Evolutionary conservation across 2,329 filamentous ascomycete genomes (phyloP).

Genomic region (Exophiala oligosperma): DNA sequence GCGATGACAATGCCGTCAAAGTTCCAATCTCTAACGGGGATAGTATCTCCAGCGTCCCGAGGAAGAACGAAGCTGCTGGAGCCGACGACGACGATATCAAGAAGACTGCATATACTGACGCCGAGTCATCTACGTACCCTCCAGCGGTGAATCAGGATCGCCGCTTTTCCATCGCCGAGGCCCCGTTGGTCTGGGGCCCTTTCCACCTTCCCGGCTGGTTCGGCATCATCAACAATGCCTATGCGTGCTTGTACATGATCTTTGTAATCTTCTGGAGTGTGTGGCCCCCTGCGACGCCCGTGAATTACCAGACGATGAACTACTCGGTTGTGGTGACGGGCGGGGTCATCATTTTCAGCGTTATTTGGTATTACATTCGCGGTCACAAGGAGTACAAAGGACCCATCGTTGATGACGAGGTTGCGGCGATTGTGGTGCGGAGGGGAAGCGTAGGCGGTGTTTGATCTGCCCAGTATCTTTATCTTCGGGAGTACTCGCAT

Average conservation of each 20-base stretch:
- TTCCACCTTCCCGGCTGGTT: conserved; percentile 54
- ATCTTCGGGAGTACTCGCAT: too few relatives aligned
- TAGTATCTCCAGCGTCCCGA: not conserved
- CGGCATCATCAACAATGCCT: conserved; percentile 56
- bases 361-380: conserved; percentile 48
- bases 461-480: not conserved
- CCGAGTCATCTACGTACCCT: not conserved
- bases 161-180: conserved; percentile 28
- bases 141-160: not conserved
- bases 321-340: conserved; percentile 49
- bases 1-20: conserved; percentile 26
- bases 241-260: conserved; percentile 54
- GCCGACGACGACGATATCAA: not conserved
- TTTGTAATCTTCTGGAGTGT: conserved; percentile 60
- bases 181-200: conserved; percentile 53
- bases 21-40: conserved; percentile 3
- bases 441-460: conserved; percentile 14
- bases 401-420: conserved; percentile 40
- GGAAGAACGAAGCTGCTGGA: not conserved
- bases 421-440: conserved; percentile 19
- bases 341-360: conserved; percentile 44
- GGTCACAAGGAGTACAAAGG: conserved; percentile 49
- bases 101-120: not conserved
- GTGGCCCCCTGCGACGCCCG: conserved; percentile 43
- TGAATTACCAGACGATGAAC: conserved; percentile 46